Evolutionary conservation across 495 filamentous ascomycete genomes (phyloP).

Genomic region (Delitschia confertaspora): DNA sequence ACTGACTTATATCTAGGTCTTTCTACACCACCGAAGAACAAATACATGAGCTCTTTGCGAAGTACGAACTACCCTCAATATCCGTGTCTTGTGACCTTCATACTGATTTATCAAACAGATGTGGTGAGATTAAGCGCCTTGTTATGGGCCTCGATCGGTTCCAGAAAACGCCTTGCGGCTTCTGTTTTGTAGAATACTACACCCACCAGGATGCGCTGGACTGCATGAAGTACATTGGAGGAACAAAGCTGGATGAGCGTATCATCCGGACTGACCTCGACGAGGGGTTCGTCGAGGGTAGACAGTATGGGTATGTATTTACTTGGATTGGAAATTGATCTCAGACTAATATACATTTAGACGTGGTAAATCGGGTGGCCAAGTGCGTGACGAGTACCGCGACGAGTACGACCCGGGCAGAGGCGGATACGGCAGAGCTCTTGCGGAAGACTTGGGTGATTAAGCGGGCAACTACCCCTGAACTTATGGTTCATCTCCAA

Average conservation of each 20-base stretch:
- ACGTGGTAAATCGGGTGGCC: constrained; percentile 84
- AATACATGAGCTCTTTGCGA: constrained; percentile 93
- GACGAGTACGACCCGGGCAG: constrained; percentile 93
- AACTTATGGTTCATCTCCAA: background rate
- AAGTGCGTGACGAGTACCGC: constrained; percentile 95
- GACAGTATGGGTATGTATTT: constrained; percentile 72
- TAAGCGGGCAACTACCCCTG: background rate
- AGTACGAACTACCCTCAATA: constrained; percentile 40
- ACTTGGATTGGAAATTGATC: constrained; percentile 1
- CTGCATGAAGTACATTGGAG: constrained; percentile 96
- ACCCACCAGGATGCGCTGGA: constrained; percentile 92
- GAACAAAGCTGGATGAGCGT: constrained; percentile 96
- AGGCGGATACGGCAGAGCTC: constrained; percentile 61
- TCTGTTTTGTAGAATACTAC: constrained; percentile 99
- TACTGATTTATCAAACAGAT: constrained; percentile 42
- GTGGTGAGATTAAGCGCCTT: constrained; percentile 92
- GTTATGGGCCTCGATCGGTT: constrained; percentile 98
- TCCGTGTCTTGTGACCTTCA: background rate
- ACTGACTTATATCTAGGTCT: constrained; percentile 53
- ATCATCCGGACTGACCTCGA: constrained; percentile 96
- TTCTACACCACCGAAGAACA: constrained; percentile 99
- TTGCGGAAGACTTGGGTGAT: constrained; percentile 26
- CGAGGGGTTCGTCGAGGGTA: constrained; percentile 88
- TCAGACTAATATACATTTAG: constrained; percentile 31
- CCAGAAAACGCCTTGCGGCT: constrained; percentile 95